A percentile compares a stretch with the other conserved stretches of the same genome.
Evolutionary conservation across 2,329 filamentous ascomycete species (phyloP).

Genomic region (Paracamarosporium sp.): DNA sequence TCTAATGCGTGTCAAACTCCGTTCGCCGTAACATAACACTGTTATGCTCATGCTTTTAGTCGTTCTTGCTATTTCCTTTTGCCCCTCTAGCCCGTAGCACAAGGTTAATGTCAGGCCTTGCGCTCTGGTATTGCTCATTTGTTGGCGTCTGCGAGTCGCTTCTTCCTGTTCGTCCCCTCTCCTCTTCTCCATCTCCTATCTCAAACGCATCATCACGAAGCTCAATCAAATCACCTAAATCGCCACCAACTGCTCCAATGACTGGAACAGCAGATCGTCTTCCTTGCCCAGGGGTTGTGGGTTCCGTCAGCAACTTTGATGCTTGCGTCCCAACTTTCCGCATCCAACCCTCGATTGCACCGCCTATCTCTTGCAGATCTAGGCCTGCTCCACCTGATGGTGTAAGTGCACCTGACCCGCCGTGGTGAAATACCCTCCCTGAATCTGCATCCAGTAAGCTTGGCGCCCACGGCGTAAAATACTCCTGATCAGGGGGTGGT

Average conservation of each 20-base stretch:
- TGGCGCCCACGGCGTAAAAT: slow-evolving; percentile 50
- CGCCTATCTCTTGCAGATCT: slow-evolving; percentile 80
- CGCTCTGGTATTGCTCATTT: slow-evolving; percentile 39
- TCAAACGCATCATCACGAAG: slow-evolving; percentile 65
- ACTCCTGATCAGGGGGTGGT: slow-evolving; percentile 63
- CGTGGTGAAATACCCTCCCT: slow-evolving; percentile 32
- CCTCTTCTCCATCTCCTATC: slow-evolving; percentile 41
- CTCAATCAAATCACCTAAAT: slow-evolving; percentile 72
- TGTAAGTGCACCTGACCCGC: slow-evolving; percentile 38
- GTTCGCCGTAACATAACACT: background rate
- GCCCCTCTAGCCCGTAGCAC: slow-evolving; percentile 34
- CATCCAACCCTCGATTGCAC: slow-evolving; percentile 89
- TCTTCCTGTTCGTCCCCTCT: slow-evolving; percentile 31
- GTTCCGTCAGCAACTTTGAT: slow-evolving; percentile 44
- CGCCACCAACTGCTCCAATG: slow-evolving; percentile 52
- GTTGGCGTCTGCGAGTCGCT: slow-evolving; percentile 22
- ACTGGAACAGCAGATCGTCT: slow-evolving; percentile 40
- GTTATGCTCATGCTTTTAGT: slow-evolving; percentile 24
- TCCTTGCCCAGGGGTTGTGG: slow-evolving; percentile 35
- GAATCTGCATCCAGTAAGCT: slow-evolving; percentile 39
- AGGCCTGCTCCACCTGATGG: slow-evolving; percentile 42
- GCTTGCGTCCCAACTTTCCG: slow-evolving; percentile 77
- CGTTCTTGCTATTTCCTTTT: slow-evolving; percentile 36
- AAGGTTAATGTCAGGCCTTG: slow-evolving; percentile 38
- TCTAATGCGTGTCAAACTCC: slow-evolving; percentile 5